Conservation (phyloP, 164 flowering plant species). For the Tetracentron sinense region DNA sequence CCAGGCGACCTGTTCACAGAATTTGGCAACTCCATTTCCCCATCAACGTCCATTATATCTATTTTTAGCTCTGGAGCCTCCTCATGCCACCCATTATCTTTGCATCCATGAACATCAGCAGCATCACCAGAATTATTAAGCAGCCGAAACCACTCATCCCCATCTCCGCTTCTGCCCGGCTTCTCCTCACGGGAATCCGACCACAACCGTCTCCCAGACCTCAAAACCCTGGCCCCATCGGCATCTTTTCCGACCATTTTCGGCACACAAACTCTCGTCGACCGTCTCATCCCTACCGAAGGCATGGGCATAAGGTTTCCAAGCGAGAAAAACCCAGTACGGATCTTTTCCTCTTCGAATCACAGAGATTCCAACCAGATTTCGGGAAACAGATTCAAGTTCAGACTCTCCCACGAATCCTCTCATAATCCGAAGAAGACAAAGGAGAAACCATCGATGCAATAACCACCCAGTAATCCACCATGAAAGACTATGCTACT, state of each 20-base stretch:
- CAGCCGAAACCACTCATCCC: slow-evolving; percentile 33
- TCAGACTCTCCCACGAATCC: background rate
- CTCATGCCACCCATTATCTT: slow-evolving; percentile 17
- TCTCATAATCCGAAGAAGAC: background rate
- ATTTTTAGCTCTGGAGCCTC: slow-evolving; percentile 3
- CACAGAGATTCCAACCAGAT: background rate
- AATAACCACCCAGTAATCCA: too few species aligned
- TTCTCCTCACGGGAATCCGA: slow-evolving; percentile 31
- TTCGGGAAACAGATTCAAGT: too few species aligned
- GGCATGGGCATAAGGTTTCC: slow-evolving; percentile 46
- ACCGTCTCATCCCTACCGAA: slow-evolving; percentile 65
- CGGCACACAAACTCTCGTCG: slow-evolving; percentile 67
- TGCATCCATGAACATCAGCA: slow-evolving; percentile 6
- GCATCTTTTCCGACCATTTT: slow-evolving; percentile 38
- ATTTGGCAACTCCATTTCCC: background rate
- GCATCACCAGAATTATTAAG: slow-evolving; percentile 20
- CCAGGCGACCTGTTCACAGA: background rate
- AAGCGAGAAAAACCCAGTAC: slow-evolving; percentile 8
- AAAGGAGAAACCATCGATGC: background rate
- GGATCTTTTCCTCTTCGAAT: slow-evolving; percentile 3
- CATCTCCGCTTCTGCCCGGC: slow-evolving; percentile 16
- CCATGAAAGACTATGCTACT: too few species aligned
- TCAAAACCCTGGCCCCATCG: slow-evolving; percentile 51
- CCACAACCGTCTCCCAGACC: slow-evolving; percentile 68
- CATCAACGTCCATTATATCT: slow-evolving; percentile 1